Base-by-base conservation (phyloP, 2,329 filamentous ascomycete genomes). In the Diaporthe citriasiana region DNA sequence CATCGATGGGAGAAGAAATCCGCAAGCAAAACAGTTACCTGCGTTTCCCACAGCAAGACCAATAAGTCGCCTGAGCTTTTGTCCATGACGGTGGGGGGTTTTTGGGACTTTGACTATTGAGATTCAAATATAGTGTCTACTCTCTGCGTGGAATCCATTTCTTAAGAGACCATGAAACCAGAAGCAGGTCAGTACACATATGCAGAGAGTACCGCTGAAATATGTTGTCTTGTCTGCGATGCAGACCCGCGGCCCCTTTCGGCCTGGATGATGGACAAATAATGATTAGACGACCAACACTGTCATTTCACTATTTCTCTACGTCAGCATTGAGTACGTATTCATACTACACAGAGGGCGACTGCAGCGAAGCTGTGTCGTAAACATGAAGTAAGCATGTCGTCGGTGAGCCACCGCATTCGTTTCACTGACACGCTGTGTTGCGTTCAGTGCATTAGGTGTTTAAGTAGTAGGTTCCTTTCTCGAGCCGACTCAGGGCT, bases 1-100 rank as follows among this genome's bases (percentile, higher is more conserved):
- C 17, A 7, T n/a, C 6, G 4, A 2, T 3, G 6, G 12, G 0
- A 3, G 19, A 30, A 9, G 13, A 25, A 22, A 38, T 3, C 19
- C 4, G 12, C 38, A 38, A 22, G 5, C 19, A 38, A 5, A 30
- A 12, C 2, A 35, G 1, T 33, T 17, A 15, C 4, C 13, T 17
- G 25, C 22, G 17, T 10, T 25, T 4, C 35, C 12, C 25, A 30
- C 22, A 10, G 5, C 19, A 35, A 35, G 33, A 9, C n/a, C 27
- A 8, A 15, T 9, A 66, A 25, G 27, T 19, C 45, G 13, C 27
- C 30, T 50, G 27, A 45, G 15, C 4, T 38, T 15, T n/a, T 8
- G 10, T 38, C 10, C 22, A 38, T 22, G 2, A 12, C 4, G 22
- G 53, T 12, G 27, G 53, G 27, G 3, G 19, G 19, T 55, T 33